Base-by-base conservation (phyloP, 2,329 filamentous ascomycete species). In the Juglanconis juglandina region DNA sequence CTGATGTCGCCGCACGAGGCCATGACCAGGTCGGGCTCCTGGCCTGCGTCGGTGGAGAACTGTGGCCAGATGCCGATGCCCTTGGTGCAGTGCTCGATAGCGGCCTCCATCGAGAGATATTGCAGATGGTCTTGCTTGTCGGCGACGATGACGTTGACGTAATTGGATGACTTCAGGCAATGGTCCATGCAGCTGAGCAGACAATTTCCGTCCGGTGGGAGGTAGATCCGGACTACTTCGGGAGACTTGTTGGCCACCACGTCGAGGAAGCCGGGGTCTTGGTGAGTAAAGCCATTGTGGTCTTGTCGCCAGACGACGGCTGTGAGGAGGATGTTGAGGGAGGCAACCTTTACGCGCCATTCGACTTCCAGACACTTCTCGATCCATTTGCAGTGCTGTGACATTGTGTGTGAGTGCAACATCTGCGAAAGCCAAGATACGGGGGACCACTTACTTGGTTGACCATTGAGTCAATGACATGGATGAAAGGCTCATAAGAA, bases 391-490 rank as follows among this genome's bases (percentile, higher is more conserved):
- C 88, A 91, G 75, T 93, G 89, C 76, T 82, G 53, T n/a, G 17
- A 49, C 11, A n/a, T 24, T n/a, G 2, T 52, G 2, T 52, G 62
- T 69, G 61, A 69, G 66, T 46, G 49, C 35, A 24, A 50, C 14
- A 10, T 6, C 13, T 41, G 14, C 3, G 32, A 42, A n/a, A 17
- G 7, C 24, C 34, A 32, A 39, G 1, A 33, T 17, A 61, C 17
- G 7, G 35, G 17, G 2, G 9, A 5, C 4, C 24, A 66, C 74
- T 56, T 72, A 79, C 77, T 71, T 91, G 89, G 72, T 91, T 92
- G 62, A 93, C 89, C 89, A 93, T 93, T 1, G 87, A 91, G 73
- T 92, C 89, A 67, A 93, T 91, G 68, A 93, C 85, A 69, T 92
- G 89, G 61, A 92, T 90, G 70, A 93, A 93, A 0, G 89, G 88